Evolutionary conservation across 345 rosid species (phyloP), one percentile per base, ranked within the genome.

Genomic region (Aethionema arabicum): DNA sequence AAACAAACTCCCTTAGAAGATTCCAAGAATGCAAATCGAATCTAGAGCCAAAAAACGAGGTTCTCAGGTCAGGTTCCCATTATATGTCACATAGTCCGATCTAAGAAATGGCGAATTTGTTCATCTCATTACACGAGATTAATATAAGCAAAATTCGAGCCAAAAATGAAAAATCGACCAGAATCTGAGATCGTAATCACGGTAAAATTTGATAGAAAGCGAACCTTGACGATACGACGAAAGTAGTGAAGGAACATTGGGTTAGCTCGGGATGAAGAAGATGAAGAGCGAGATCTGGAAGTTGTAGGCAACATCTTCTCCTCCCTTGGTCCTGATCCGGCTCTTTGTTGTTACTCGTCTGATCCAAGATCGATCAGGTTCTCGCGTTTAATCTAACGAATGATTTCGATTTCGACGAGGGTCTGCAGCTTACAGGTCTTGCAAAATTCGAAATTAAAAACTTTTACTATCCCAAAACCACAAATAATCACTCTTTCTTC

Each of bases 141-240:
- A 56, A 0, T 9, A 7, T 2, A 21, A 15, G 31, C 4, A 13
- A 40, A 40, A 8, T 9, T 40, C 4, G n/a, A 40, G 44, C 44
- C n/a, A 40, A 11, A 40, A 6, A 4, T 40, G 44, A 43, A 38
- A n/a, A 56, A 36, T 14, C 33, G 54, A 35, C 10, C 10, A 32
- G 61, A 55, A 55, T 35, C 35, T 43, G 47, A 69, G 74, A 67
- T 69, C 82, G 69, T 76, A 77, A 60, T 79, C 11, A 59, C 36
- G 42, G 15, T 29, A 5, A 57, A 21, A 30, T 15, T 39, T 36
- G 30, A 53, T 56, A 46, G 60, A 64, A 62, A 58, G 60, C 52
- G 65, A 54, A 95, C 99, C 99, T 95, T 95, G 73, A 95, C 78
- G 65, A 95, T 95, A 53, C 98, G 88, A 61, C 99, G 96, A 67